Evolutionary conservation across 2,329 filamentous ascomycete genomes (phyloP), one percentile per base, ranked within the genome.

Genomic region (Westerdykella sp.): DNA sequence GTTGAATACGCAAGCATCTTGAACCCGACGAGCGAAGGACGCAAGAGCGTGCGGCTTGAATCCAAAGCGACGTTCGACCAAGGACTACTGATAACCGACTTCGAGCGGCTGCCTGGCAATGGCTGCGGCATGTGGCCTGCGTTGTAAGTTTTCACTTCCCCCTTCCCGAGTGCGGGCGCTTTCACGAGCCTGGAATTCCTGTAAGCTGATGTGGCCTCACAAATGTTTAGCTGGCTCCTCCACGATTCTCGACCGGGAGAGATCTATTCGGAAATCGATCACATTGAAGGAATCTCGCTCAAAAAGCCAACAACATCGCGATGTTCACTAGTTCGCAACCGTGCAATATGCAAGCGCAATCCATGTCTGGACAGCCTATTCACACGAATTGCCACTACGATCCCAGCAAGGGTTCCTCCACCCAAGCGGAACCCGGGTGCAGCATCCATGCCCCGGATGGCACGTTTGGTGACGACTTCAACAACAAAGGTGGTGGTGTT

Each of bases 111-210:
- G 30, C 59, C 61, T 11, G 54, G 45, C 6, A 48, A 35, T n/a
- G 48, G 40, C 1, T 65, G 61, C 40, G 61, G 61, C 12, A 50
- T 52, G 35, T 64, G 61, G 60, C 61, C 59, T 21, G 51, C 60
- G n/a, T 62, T 61, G 50, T 60, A 39, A 54, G 48, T 48, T 12
- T 12, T 4, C 11, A 43, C 21, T 53, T 44, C 6, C 41, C 38
- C 16, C 28, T 16, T 40, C n/a, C n/a, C 22, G 12, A 22, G 21
- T 13, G 12, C 31, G 32, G n/a, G 30, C 7, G 10, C 3, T 16
- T 11, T 12, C 39, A 13, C n/a, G 32, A 34, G 34, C 13, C 34
- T 21, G 13, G n/a, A 22, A 4, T 18, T 16, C 34, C 10, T 30
- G 12, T 10, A 7, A 1, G 18, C n/a, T 28, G 22, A 22, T 10